phyloP scores from a whole-genome alignment of 1,139 yeast genomes.

The Geotrichum australiense region DNA sequence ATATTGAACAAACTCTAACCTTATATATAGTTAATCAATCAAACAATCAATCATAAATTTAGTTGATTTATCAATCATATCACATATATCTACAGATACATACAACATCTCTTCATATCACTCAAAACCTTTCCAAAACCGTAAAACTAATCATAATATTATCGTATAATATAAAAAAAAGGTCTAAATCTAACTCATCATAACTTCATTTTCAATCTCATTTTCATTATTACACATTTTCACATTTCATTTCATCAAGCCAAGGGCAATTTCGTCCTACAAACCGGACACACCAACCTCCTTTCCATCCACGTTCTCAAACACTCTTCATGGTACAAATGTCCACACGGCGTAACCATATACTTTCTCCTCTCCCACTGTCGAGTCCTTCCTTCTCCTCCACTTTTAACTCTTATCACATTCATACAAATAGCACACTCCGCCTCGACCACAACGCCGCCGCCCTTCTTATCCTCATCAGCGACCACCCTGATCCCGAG shows the following conservation, averaged over 20 bases:
- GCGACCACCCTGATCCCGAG: conserved; percentile 3
- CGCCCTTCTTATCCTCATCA: background rate
- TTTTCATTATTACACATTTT: background rate
- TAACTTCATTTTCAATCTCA: background rate
- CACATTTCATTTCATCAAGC: conserved; percentile 17
- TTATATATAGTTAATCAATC: too few species aligned
- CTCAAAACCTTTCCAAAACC: too few species aligned
- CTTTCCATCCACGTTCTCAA: conserved; percentile 90
- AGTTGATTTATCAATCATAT: too few species aligned
- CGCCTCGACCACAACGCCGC: conserved; percentile 23
- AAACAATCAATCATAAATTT: too few species aligned
- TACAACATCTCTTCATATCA: too few species aligned
- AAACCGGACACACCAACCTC: conserved; percentile 88
- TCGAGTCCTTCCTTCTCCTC: conserved; percentile 34
- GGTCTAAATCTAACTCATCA: too few species aligned
- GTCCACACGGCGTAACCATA: conserved; percentile 91
- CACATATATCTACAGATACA: too few species aligned
- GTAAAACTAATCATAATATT: too few species aligned
- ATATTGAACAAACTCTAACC: too few species aligned
- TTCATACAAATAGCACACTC: conserved; percentile 93
- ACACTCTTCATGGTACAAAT: conserved; percentile 81
- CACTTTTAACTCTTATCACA: conserved; percentile 32
- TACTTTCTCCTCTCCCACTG: conserved; percentile 36
- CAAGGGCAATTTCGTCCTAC: conserved; percentile 81
- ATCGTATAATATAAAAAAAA: too few species aligned